Base-by-base conservation (phyloP, 495 filamentous ascomycete genomes). In the Podospora didyma region DNA sequence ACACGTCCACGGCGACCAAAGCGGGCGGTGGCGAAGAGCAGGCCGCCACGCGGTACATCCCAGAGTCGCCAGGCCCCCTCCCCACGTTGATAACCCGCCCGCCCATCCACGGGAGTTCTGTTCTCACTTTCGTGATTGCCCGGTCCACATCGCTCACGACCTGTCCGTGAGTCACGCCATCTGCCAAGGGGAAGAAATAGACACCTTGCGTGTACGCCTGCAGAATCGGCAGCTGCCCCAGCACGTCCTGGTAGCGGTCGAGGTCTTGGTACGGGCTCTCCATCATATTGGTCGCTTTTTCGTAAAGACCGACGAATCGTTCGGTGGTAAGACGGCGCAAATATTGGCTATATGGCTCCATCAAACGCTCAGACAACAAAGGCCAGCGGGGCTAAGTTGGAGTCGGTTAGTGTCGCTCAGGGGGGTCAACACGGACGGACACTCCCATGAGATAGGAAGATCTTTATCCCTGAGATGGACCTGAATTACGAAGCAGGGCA, bases 211-310 rank as follows among this genome's bases (percentile, higher is more conserved):
- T 70, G 52, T 78, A 78, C 45, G 53, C 63, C 51, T 78, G 67
- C 16, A 76, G 64, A 6, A 72, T 53, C 14, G 75, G 73, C 0
- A 78, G 62, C 49, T 78, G 73, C 21, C 73, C 70, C 7, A 74
- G 54, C 7, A 73, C 41, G 23, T 54, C 51, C 20, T 44, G 16
- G 51, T 49, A 49, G 39, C 39, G 39, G 39, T 42, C 39, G 14
- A 42, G 39, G 5, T 42, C n/a, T 14, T 17, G 14, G 39, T 42
- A 42, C 26, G 26, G 26, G 9, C 9, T 31, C 26, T 31, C 26
- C 26, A 31, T 31, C 26, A 3, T 31, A 31, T 31, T 31, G 26
- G 26, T 31, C 26, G 26, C 3, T 9, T 31, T 31, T 9, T 31
- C 26, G 26, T 4, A 31, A 31, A 31, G 26, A 31, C 26, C 9